Percentiles rank a stretch among this genome's conserved stretches.
These are phyloP conservation scores for Aureobasidium leucospermi DNA, from an alignment of 2,329 filamentous ascomycete genomes.

Conservation along the genomic window DNA sequence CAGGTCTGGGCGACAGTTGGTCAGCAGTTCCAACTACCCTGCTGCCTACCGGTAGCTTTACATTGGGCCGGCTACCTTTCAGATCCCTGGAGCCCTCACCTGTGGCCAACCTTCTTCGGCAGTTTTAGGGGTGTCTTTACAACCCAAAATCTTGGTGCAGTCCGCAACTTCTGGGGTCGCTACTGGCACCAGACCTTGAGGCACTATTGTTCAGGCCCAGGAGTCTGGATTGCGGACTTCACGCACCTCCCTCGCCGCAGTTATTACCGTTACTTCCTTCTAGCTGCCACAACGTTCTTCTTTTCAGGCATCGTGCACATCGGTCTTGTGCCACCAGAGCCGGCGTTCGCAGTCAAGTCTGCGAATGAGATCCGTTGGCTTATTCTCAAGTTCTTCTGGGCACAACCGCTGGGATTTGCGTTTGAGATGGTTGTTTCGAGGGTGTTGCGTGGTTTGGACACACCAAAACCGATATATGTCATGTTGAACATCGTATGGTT, in stretches of 20 bases:
- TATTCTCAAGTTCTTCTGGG: constrained; percentile 23
- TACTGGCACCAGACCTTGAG: constrained; percentile 30
- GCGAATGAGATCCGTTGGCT: constrained; percentile 6
- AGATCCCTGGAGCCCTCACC: constrained; percentile 22
- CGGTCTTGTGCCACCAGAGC: constrained; percentile 25
- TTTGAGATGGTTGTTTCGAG: constrained; percentile 18
- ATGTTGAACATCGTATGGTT: constrained; percentile 20
- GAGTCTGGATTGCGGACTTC: constrained; percentile 19
- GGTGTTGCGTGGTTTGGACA: not conserved
- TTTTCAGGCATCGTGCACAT: constrained; percentile 25
- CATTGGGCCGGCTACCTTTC: constrained; percentile 18
- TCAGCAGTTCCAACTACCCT: constrained; percentile 22
- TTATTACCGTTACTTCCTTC: constrained; percentile 19
- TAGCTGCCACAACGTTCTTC: constrained; percentile 21
- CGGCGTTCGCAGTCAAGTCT: constrained; percentile 15
- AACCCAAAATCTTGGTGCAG: constrained; percentile 17
- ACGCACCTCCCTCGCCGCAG: constrained; percentile 16
- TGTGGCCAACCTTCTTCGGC: constrained; percentile 25
- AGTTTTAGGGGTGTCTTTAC: constrained; percentile 13
- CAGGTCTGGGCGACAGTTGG: constrained; percentile 23
- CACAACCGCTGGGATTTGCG: constrained; percentile 23
- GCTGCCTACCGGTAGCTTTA: constrained; percentile 19
- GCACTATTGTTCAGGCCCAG: constrained; percentile 20
- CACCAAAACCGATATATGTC: constrained; percentile 8
- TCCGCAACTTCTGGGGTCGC: constrained; percentile 25